Evolutionary conservation across 148 eudicot genomes (phyloP).

Genomic region (Rhododendron williamsianum): DNA sequence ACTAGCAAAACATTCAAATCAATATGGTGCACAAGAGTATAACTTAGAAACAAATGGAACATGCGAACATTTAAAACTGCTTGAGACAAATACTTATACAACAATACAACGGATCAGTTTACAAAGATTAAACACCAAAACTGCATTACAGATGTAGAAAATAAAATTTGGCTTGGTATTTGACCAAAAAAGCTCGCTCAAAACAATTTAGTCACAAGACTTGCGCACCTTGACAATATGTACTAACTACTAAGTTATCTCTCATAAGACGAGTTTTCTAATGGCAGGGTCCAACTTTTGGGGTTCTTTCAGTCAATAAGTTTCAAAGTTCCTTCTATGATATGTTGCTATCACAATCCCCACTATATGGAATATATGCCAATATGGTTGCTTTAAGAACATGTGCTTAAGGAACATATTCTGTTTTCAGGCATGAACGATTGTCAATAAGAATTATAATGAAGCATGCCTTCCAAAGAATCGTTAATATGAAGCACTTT

Average conservation of each 20-base stretch:
- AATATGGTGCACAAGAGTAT: not conserved
- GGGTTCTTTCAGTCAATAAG: not conserved
- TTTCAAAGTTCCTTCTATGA: not conserved
- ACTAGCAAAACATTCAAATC: not conserved
- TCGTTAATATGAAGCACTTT: not conserved
- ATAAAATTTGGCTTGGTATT: not conserved
- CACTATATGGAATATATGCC: slow-evolving; percentile 12
- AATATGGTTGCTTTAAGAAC: slow-evolving; percentile 7
- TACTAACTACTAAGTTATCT: not conserved
- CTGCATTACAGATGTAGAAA: not conserved
- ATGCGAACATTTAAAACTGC: not conserved
- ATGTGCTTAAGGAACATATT: slow-evolving; percentile 10
- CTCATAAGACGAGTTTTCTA: not conserved
- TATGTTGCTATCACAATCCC: not conserved
- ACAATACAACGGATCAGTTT: not conserved
- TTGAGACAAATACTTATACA: not conserved
- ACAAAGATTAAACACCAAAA: not conserved
- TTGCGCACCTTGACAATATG: not conserved
- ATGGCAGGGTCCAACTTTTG: not conserved
- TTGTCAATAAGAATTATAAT: not conserved
- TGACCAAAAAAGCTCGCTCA: not conserved
- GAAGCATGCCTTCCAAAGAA: slow-evolving; percentile 15
- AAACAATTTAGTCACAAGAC: not conserved
- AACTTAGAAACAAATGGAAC: not conserved
- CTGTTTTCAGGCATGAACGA: not conserved